A percentile compares a stretch with the other conserved stretches of the same genome.
phyloP scores from a whole-genome alignment of 2,329 filamentous ascomycete species.

The Venturia carpophila region DNA sequence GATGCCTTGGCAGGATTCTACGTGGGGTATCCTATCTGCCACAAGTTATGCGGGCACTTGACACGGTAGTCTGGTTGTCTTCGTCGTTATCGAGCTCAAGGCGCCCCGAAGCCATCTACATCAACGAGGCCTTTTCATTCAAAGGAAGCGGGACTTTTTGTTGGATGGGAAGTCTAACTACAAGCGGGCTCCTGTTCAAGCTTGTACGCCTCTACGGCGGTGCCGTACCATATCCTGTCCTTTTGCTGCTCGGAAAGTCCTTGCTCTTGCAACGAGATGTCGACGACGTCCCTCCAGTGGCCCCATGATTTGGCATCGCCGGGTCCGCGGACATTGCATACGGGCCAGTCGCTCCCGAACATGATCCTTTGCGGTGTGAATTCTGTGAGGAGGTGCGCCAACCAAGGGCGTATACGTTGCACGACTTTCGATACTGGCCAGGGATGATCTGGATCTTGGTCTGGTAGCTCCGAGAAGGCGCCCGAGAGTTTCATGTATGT shows the following conservation, averaged over 20 bases:
- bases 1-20: too few relatives aligned
- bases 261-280: constrained; percentile 48
- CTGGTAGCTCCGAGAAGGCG: constrained; percentile 67
- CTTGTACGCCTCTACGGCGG: constrained; percentile 62
- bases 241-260: constrained; percentile 53
- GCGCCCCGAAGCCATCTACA: neutral
- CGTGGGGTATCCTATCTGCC: too few relatives aligned
- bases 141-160: neutral
- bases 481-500: constrained; percentile 94
- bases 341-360: constrained; percentile 92
- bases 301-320: constrained; percentile 57
- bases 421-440: constrained; percentile 50
- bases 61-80: neutral
- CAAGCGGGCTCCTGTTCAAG: constrained; percentile 20
- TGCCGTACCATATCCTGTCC: constrained; percentile 62
- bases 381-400: constrained; percentile 56
- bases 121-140: too few relatives aligned
- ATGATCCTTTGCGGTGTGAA: constrained; percentile 70
- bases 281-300: constrained; percentile 66
- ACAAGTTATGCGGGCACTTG: too few relatives aligned
- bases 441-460: constrained; percentile 38
- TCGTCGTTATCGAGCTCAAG: neutral
- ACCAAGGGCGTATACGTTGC: constrained; percentile 59
- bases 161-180: neutral
- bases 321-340: constrained; percentile 64